Percentiles rank a stretch among this genome's conserved stretches.
Evolutionary conservation across 768 basidiomycete genomes (phyloP).

Genomic region (Tricholoma sp.): DNA sequence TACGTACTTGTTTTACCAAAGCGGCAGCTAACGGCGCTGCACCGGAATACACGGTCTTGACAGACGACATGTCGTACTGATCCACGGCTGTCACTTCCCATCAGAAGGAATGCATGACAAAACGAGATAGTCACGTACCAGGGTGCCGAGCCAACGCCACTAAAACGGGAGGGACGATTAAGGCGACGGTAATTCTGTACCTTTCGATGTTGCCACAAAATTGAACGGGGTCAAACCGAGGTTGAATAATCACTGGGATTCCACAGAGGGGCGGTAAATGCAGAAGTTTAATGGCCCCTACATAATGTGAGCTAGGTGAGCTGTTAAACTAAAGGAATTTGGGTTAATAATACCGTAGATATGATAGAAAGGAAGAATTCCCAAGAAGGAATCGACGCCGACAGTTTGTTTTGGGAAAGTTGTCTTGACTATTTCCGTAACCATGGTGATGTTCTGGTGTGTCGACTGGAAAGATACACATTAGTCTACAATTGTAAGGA

Average conservation of each 20-base stretch:
- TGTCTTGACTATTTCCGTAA: constrained; percentile 44
- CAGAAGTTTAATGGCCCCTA: constrained; percentile 62
- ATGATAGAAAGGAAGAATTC: constrained; percentile 57
- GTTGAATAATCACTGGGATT: constrained; percentile 49
- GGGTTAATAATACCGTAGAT: constrained; percentile 30
- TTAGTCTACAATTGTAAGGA: background rate
- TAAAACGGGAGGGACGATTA: constrained; percentile 82
- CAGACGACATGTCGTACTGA: constrained; percentile 59
- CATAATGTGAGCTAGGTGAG: background rate
- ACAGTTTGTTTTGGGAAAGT: constrained; percentile 37
- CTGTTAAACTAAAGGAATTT: background rate
- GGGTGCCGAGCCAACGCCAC: constrained; percentile 68
- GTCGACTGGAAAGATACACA: constrained; percentile 39
- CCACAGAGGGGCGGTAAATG: constrained; percentile 50
- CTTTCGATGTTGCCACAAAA: constrained; percentile 64
- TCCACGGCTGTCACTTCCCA: constrained; percentile 41
- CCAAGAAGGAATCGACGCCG: constrained; percentile 49
- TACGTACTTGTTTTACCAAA: constrained; percentile 45
- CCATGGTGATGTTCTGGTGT: constrained; percentile 61
- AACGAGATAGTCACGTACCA: constrained; percentile 33
- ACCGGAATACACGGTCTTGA: constrained; percentile 59
- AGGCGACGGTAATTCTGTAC: constrained; percentile 52
- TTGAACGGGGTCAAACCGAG: constrained; percentile 63
- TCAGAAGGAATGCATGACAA: background rate
- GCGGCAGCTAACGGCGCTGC: constrained; percentile 76